Evolutionary conservation across 2,329 filamentous ascomycete species (phyloP), one percentile per base, ranked within the genome.

Genomic region (Blastomyces percursus): DNA sequence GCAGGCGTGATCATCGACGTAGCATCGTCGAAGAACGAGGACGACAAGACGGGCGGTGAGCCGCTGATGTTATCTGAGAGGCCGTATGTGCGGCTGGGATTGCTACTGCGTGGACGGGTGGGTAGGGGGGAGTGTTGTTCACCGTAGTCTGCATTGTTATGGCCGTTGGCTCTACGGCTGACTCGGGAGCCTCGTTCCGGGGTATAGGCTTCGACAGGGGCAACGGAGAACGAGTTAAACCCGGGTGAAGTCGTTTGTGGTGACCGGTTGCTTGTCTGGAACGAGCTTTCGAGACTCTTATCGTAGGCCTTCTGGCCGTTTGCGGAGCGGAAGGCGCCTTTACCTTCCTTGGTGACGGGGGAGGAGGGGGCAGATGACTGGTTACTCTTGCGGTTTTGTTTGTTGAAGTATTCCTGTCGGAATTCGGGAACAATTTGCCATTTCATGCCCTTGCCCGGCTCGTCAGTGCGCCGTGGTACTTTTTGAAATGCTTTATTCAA

Each of bases 391-490:
- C 76, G 74, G 48, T 74, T 71, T 67, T 78, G 76, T 68, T 88
- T 90, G 72, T 89, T 89, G 64, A 91, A 83, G 80, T 96, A 96
- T 61, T 96, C 93, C 21, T 96, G 90, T 58, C 88, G 86, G 67
- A 87, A 84, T 66, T 95, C 90, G 1, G 89, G 83, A 3, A 90
- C 86, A 71, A 99, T 92, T 75, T 93, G 90, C 94, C 94, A 99
- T 73, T 97, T 97, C 91, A 96, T 97, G 35, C 94, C 94, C 74
- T 99, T 99, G 14, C 94, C 94, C 27, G 94, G 94, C 73, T 99
- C 94, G 69, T 97, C 91, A 0, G 91, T 96, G 19, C 90, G 87
- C 56, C 94, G 87, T 2, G 94, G 89, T 9, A 96, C 89, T 75
- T 99, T 99, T 69, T 91, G 87, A 71, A 99, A 99, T 0, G 88